Evolutionary conservation across 140 eudicot genomes (phyloP).

Genomic region (Bidens hawaiensis): DNA sequence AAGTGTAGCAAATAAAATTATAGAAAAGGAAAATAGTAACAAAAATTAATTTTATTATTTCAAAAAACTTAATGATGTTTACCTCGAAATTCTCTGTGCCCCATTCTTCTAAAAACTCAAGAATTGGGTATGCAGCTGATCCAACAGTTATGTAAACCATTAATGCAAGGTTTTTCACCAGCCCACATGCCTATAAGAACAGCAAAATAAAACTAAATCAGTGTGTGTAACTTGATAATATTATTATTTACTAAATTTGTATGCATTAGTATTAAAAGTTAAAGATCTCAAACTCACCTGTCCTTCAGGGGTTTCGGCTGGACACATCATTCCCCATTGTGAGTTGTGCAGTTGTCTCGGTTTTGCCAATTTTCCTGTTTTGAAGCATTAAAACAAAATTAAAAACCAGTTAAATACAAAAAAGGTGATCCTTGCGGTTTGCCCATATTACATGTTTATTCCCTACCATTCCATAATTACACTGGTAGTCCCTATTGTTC

Average conservation of each 20-base stretch:
- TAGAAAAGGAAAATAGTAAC: not conserved
- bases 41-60: not conserved
- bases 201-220: constrained; percentile 1
- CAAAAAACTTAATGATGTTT: constrained; percentile 4
- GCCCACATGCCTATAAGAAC: constrained; percentile 74
- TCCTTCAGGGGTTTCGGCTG: constrained; percentile 97
- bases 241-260: not conserved
- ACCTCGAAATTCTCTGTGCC: constrained; percentile 95
- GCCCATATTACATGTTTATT: too few relatives aligned
- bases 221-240: not conserved
- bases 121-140: constrained; percentile 86
- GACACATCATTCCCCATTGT: constrained; percentile 99
- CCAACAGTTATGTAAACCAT: constrained; percentile 97
- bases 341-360: constrained; percentile 96
- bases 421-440: too few relatives aligned
- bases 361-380: constrained; percentile 81
- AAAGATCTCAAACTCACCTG: constrained; percentile 36
- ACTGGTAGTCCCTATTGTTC: too few relatives aligned
- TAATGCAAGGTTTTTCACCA: constrained; percentile 93
- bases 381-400: not conserved
- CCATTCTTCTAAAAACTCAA: constrained; percentile 91
- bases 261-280: not conserved
- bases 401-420: constrained; percentile 3
- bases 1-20: not conserved
- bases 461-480: too few relatives aligned